A percentile compares a stretch with the other conserved stretches of the same genome.
These are phyloP conservation scores for Aspergillus haitiensis DNA, from an alignment of 495 filamentous ascomycete species.

Conservation along the genomic window DNA sequence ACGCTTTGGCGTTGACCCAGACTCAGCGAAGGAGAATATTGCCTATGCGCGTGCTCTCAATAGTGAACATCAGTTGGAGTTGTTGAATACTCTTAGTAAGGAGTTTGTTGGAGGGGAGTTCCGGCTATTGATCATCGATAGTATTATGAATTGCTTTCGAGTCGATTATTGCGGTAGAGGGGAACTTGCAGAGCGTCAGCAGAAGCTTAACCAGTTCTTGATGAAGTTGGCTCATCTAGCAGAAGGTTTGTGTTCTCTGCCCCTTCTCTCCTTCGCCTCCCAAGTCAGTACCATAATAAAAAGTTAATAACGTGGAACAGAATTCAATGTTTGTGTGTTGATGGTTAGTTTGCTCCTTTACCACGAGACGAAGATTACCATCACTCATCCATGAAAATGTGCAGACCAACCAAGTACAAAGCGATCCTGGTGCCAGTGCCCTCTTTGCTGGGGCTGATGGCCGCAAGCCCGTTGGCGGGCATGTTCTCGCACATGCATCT, in stretches of 20 bases:
- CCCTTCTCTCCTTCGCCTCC: conserved; percentile 13
- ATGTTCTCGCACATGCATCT: conserved; percentile 78
- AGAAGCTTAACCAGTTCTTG: conserved; percentile 72
- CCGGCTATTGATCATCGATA: conserved; percentile 73
- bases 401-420: conserved; percentile 80
- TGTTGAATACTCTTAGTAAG: conserved; percentile 64
- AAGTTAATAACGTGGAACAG: conserved; percentile 31
- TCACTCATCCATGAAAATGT: conserved; percentile 1
- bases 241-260: conserved; percentile 49
- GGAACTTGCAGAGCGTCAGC: conserved; percentile 74
- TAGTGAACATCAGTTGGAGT: conserved; percentile 72
- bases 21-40: conserved; percentile 72
- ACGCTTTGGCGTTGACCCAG: conserved; percentile 68
- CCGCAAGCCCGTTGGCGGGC: conserved; percentile 71
- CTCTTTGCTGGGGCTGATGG: conserved; percentile 80
- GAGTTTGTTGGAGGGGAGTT: conserved; percentile 70
- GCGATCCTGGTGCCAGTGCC: conserved; percentile 75
- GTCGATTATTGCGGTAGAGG: conserved; percentile 75
- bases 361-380: not conserved
- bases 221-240: conserved; percentile 71
- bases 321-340: conserved; percentile 76
- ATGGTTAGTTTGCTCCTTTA: conserved; percentile 51
- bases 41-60: conserved; percentile 70
- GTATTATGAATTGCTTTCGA: conserved; percentile 76
- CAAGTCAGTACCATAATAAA: too few relatives aligned